Base-by-base conservation (phyloP, 2,329 filamentous ascomycete species). In the Aspergillus ustus region DNA sequence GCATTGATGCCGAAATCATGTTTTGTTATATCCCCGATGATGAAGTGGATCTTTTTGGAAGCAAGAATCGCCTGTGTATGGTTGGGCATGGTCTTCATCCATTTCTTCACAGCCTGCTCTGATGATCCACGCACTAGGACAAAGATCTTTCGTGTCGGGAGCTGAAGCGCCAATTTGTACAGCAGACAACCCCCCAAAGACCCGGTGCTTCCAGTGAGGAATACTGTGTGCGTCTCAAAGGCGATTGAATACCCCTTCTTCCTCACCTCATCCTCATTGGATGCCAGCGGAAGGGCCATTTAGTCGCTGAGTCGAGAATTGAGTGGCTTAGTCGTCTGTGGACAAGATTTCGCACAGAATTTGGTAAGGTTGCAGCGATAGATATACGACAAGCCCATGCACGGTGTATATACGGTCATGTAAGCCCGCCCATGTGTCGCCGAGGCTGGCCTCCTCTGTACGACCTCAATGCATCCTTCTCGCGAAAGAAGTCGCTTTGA, bases 131-230 rank as follows among this genome's bases (percentile, higher is more conserved):
- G 70, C 20, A 73, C 66, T 6, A 75, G 62, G 1, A 70, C 67
- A 29, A 70, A 76, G 19, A 76, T 72, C 37, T 68, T 74, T 29
- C 63, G 67, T 1, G 72, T 73, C 13, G 73, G 73, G 0, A 75
- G 64, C 56, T 75, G 74, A 20, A 72, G 44, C 11, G 73, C 67
- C 43, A 76, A 44, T 43, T 76, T 76, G 61, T 74, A 73, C 5
- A 75, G 57, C 25, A 76, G 71, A 59, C 72, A 74, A 28, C 73
- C 73, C 13, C 74, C 74, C 13, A 73, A 64, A 25, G 70, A 73
- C 17, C 73, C 73, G 3, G 73, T 75, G 20, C 69, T 68, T 22
- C 73, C 73, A 0, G 73, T 75, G 11, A 75, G 63, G 22, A 75
- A 69, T 25, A 74, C 68, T 1, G 65, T 69, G 37, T 75, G 71